These are phyloP conservation scores for Ophiognomonia clavigignenti-juglandacearum DNA, from an alignment of 2,329 filamentous ascomycete species.

Conservation along the genomic window DNA sequence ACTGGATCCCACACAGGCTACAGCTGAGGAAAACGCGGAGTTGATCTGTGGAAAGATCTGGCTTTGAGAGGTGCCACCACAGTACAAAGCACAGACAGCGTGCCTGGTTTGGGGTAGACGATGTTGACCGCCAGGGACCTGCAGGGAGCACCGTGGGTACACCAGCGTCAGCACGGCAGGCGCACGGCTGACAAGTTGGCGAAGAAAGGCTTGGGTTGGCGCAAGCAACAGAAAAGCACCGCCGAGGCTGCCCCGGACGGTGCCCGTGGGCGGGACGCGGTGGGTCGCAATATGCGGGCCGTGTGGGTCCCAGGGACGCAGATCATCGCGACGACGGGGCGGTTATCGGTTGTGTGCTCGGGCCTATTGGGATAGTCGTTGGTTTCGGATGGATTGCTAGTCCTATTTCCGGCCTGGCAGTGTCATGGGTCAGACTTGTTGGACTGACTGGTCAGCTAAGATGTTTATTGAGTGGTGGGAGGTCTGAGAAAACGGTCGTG, in stretches of 20 bases:
- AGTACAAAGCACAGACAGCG: no score
- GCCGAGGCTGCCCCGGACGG: slow-evolving; percentile 8
- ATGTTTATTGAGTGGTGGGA: no score
- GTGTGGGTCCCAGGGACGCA: slow-evolving; percentile 8
- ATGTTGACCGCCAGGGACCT: slow-evolving; percentile 4
- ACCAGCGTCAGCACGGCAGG: no score
- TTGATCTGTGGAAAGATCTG: slow-evolving; percentile 12
- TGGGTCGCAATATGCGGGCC: background rate
- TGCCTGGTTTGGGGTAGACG: no score
- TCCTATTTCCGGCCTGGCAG: background rate
- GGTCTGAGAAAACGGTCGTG: no score
- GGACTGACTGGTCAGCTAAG: no score
- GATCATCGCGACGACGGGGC: slow-evolving; percentile 6
- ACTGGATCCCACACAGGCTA: slow-evolving; percentile 13
- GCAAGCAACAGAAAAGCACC: background rate
- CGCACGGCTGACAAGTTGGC: background rate
- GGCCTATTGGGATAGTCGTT: background rate
- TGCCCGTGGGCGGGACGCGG: slow-evolving; percentile 14
- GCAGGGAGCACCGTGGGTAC: background rate
- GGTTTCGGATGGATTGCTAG: background rate
- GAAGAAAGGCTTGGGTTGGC: background rate
- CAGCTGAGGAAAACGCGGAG: slow-evolving; percentile 13
- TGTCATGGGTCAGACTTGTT: no score
- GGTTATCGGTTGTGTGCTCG: background rate
- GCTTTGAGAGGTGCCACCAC: no score